Evolutionary conservation across 768 basidiomycete species (phyloP), one percentile per base, ranked within the genome.

Genomic region (Dioszegia hungarica): DNA sequence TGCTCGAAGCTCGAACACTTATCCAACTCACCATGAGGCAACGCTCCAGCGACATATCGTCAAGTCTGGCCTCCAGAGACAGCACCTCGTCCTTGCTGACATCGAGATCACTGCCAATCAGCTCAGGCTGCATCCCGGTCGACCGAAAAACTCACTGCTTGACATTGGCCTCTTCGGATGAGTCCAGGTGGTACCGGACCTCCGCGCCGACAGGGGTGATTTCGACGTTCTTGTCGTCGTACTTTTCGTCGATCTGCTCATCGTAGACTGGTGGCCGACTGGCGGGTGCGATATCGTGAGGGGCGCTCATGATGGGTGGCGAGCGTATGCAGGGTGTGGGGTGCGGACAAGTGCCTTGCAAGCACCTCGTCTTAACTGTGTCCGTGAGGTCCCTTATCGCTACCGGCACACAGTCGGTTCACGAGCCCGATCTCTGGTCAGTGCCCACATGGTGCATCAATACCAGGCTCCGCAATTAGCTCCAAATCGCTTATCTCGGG

Each of bases 41-140:
- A 20, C 52, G 38, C 41, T 54, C 52, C 15, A 54, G 24, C n/a
- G 28, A 34, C 39, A 54, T 5, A 5, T 41, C 39, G 10, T 54
- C 52, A 4, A 54, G 17, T 20, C 24, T 44, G 19, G 38, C 29
- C n/a, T 41, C 52, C 11, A 54, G 20, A 31, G 38, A 33, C 11
- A 37, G 28, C 10, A 22, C 41, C 39, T 54, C 52, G 5, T 54
- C 52, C 17, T 24, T 24, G n/a, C 27, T 54, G 25, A 45, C 41
- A 44, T 44, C 52, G 31, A 54, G 40, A 19, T 54, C 52, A 15
- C 38, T 54, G 31, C 17, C 5, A 17, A n/a, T 46, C 45, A 46
- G 45, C 19, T 17, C 25, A 24, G 3, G 4, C n/a, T 43, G 22
- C 19, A 24, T 14, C 24, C 45, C 14, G 29, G 19, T 28, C 33